A percentile compares a stretch with the other conserved stretches of the same genome.
phyloP scores from a whole-genome alignment of 352 stramenopile genomes.

The Phytophthora pluvialis region DNA sequence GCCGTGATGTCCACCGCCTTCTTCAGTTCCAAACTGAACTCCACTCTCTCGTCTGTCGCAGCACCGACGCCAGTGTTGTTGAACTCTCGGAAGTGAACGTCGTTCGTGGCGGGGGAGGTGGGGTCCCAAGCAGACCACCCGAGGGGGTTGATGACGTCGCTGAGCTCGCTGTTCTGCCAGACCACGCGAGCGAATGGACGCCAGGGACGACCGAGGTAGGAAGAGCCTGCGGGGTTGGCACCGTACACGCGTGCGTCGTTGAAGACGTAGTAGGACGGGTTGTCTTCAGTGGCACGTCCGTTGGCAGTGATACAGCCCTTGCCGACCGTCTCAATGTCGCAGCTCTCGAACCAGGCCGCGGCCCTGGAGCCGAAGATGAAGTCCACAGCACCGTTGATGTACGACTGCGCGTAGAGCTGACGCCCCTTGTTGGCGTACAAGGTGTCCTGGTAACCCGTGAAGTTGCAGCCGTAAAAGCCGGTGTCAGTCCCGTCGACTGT shows the following conservation, averaged over 20 bases:
- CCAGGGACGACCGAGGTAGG: constrained; percentile 26
- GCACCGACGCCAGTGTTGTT: constrained; percentile 23
- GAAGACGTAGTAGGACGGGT: constrained; percentile 30
- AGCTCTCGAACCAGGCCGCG: constrained; percentile 20
- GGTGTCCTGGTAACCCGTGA: constrained; percentile 27
- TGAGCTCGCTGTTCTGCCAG: constrained; percentile 25
- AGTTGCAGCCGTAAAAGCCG: constrained; percentile 28
- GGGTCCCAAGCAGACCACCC: constrained; percentile 24
- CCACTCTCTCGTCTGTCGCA: constrained; percentile 16
- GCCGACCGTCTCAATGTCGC: constrained; percentile 23
- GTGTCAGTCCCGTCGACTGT: constrained; percentile 16
- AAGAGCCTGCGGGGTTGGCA: constrained; percentile 6
- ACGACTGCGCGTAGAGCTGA: constrained; percentile 21
- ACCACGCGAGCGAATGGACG: constrained; percentile 21
- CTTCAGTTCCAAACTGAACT: constrained; percentile 10
- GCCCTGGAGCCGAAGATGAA: constrained; percentile 28
- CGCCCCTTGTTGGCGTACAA: constrained; percentile 28
- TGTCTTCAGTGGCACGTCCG: constrained; percentile 10
- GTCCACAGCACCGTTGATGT: constrained; percentile 26
- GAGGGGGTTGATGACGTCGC: constrained; percentile 14
- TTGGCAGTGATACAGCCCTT: constrained; percentile 30
- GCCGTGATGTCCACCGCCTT: constrained; percentile 10
- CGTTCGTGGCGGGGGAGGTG: constrained; percentile 3
- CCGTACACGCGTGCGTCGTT: constrained; percentile 19
- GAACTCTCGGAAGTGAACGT: constrained; percentile 26